Conservation (phyloP, 2,329 filamentous ascomycete genomes). For the Ceratocystis ficicola region DNA sequence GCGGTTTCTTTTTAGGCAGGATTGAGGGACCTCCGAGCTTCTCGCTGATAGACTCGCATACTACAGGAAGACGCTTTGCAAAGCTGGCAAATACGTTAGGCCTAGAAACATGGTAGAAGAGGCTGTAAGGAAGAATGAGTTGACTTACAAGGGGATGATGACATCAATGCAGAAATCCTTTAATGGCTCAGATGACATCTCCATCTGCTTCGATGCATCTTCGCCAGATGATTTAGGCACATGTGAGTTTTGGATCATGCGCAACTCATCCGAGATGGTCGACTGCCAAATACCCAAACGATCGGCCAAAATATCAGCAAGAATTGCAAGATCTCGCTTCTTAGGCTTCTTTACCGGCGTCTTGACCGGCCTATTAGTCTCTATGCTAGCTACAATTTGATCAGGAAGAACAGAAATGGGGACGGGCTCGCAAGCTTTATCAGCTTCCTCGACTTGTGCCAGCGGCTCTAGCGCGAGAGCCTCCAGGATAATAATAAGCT, state of each 20-base stretch:
- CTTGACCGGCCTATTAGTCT: slow-evolving; percentile 29
- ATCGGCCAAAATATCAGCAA: slow-evolving; percentile 64
- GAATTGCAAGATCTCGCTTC: slow-evolving; percentile 50
- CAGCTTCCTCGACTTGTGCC: slow-evolving; percentile 32
- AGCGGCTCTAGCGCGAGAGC: slow-evolving; percentile 56
- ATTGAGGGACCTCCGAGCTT: slow-evolving; percentile 63
- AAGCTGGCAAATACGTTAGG: slow-evolving; percentile 45
- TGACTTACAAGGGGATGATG: slow-evolving; percentile 60
- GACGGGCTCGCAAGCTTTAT: slow-evolving; percentile 28
- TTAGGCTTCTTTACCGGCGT: slow-evolving; percentile 42
- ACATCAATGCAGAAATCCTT: slow-evolving; percentile 71
- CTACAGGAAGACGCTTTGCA: slow-evolving; percentile 58
- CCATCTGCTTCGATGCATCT: slow-evolving; percentile 31
- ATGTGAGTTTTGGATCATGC: slow-evolving; percentile 40
- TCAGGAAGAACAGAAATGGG: slow-evolving; percentile 11
- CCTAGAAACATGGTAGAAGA: background rate
- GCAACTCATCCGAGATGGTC: slow-evolving; percentile 49
- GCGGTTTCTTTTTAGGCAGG: slow-evolving; percentile 26
- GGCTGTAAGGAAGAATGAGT: too few species aligned
- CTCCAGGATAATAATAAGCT: slow-evolving; percentile 69
- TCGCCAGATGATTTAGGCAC: slow-evolving; percentile 28
- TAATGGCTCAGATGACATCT: slow-evolving; percentile 47
- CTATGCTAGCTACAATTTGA: slow-evolving; percentile 23
- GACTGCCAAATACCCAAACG: slow-evolving; percentile 77
- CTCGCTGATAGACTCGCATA: slow-evolving; percentile 57